A percentile compares a stretch with the other conserved stretches of the same genome.
phyloP scores from a whole-genome alignment of 768 basidiomycete genomes.

The Chalciporus pseudorubinellus region DNA sequence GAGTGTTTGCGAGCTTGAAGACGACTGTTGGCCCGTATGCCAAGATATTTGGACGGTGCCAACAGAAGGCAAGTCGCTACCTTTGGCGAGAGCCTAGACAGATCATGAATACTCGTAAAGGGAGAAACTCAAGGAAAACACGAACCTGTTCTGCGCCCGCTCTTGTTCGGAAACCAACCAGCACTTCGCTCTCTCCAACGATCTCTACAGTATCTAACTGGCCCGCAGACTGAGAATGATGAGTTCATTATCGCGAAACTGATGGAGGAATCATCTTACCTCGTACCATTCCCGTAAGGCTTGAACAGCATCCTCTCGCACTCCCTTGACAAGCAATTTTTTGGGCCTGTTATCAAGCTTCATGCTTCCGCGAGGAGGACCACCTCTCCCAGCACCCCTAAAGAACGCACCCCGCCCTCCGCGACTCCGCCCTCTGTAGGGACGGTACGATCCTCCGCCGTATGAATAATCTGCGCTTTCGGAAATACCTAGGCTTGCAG shows the following conservation, averaged over 20 bases:
- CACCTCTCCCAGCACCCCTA: constrained; percentile 63
- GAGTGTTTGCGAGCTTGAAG: constrained; percentile 19
- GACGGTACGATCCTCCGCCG: constrained; percentile 46
- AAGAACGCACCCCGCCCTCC: constrained; percentile 57
- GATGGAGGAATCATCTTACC: constrained; percentile 36
- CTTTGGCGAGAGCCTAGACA: constrained; percentile 68
- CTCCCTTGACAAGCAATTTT: constrained; percentile 73
- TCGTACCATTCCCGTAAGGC: constrained; percentile 83
- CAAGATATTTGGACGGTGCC: constrained; percentile 68
- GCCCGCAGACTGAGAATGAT: constrained; percentile 52
- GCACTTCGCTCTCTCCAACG: constrained; percentile 52
- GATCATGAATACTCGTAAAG: constrained; percentile 8
- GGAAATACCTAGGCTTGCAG: constrained; percentile 69
- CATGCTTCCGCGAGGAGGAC: constrained; percentile 69
- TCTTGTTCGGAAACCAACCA: constrained; percentile 72
- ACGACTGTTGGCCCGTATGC: constrained; percentile 43
- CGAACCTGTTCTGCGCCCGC: constrained; percentile 74
- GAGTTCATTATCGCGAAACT: not conserved
- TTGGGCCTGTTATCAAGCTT: constrained; percentile 89
- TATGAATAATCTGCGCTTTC: constrained; percentile 42
- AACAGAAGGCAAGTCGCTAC: constrained; percentile 59
- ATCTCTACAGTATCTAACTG: constrained; percentile 66
- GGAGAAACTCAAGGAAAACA: constrained; percentile 2
- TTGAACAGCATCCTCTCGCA: constrained; percentile 50
- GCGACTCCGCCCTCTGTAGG: constrained; percentile 67